Base-by-base conservation (phyloP, 108 stramenopile species). In the Cyclostephanos tholiformis region DNA sequence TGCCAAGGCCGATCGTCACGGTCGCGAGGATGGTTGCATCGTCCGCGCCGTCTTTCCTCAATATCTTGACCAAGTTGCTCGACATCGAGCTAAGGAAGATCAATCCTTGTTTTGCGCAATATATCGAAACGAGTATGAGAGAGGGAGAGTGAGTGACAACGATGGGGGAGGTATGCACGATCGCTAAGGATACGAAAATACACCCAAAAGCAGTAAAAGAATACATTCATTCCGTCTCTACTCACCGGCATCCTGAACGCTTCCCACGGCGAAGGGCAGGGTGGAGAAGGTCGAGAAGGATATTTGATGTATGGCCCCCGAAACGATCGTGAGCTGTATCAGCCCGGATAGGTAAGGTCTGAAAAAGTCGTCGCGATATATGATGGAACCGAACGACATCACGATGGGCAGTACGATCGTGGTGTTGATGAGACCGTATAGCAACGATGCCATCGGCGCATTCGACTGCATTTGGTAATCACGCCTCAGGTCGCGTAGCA, bases 21-120 rank as follows among this genome's bases (percentile, higher is more conserved):
- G 95, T 94, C 2, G 93, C 92, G 66, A 94, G 67, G 49, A 94
- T 78, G 2, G 59, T 65, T 49, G 79, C 81, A 69, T 90, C 87
- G 52, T 88, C 84, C 38, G 64, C 44, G 29, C 62, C 74, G 8
- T 64, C 50, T 11, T 56, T 56, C 30, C 72, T 32, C 61, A 88
- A 89, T 52, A 78, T 75, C 20, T 51, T 41, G 16, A 92, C 96
- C 59, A 98, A 85, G 49, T 83, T 70, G 16, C 65, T 66, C 0
- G 97, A 95, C 87, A 99, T 99, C 57, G 83, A 79, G 36, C 86
- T 82, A 50, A 99, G 81, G 77, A 99, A 99, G 70, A 99, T 99
- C 35, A 99, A 82, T 3, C 98, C 97, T 58, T 27, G 0, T 11
- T 27, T 0, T 26, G 25, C 13, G 4, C 13, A 26, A 29, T 12